Percentiles rank a stretch among this genome's conserved stretches.
Conservation (phyloP, 257 asterid genomes). For the Knoxia roxburghii region DNA sequence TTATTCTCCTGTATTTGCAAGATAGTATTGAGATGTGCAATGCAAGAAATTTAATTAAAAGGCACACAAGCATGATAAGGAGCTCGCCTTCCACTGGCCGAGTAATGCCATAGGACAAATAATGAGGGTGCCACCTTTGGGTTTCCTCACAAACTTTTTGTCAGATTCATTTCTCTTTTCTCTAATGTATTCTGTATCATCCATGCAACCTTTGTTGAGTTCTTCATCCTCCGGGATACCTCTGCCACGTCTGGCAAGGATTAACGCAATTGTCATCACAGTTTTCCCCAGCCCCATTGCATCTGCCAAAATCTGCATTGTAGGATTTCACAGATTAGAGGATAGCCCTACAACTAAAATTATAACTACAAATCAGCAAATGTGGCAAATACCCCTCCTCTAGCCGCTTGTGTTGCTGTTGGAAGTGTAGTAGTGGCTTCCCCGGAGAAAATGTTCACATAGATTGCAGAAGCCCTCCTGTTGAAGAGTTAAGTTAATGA, state of each 20-base stretch:
- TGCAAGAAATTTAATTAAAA: no score
- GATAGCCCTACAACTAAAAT: not conserved
- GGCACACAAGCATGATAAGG: not conserved
- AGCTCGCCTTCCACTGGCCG: slow-evolving; percentile 83
- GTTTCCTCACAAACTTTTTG: slow-evolving; percentile 24
- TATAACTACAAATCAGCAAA: not conserved
- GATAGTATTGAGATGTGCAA: not conserved
- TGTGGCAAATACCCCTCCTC: slow-evolving; percentile 61
- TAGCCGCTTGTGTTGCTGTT: slow-evolving; percentile 52
- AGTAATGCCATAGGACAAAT: slow-evolving; percentile 89
- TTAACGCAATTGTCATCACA: slow-evolving; percentile 82
- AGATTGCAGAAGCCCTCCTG: slow-evolving; percentile 77
- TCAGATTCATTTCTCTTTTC: slow-evolving; percentile 22
- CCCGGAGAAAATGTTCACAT: slow-evolving; percentile 72
- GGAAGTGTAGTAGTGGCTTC: slow-evolving; percentile 74
- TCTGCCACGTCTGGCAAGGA: slow-evolving; percentile 51
- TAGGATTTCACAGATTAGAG: not conserved
- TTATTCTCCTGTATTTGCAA: not conserved
- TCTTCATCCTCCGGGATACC: slow-evolving; percentile 43
- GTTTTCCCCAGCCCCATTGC: slow-evolving; percentile 97
- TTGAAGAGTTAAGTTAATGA: slow-evolving; percentile 19
- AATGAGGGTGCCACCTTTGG: slow-evolving; percentile 78
- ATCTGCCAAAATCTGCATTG: slow-evolving; percentile 43
- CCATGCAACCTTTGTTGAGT: slow-evolving; percentile 13
- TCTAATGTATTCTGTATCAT: slow-evolving; percentile 19